Base-by-base conservation (phyloP, 331 rosid species). In the Prunus yedoensis region DNA sequence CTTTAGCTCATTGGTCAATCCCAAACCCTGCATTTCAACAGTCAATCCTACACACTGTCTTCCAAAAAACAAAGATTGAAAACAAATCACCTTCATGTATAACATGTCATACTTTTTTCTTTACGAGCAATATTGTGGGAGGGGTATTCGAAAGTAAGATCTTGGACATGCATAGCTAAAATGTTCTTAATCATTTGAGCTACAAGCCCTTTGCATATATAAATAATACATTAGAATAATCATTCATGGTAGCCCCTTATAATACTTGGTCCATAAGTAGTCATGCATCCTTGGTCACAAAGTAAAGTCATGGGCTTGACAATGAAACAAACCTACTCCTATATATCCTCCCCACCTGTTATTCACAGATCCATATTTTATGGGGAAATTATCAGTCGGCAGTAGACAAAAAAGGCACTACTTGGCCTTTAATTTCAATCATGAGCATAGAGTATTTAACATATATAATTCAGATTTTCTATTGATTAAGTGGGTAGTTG, bases 11-110 rank as follows among this genome's bases (percentile, higher is more conserved):
- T 79, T 51, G 14, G 74, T 71, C 83, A 92, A 74, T 1, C 99
- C 96, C 91, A 84, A 18, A 62, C 83, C 90, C 97, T 94, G 71
- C 84, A 82, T 73, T 14, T n/a, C 16, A 70, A 57, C 68, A 10
- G 43, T 52, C 27, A 67, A 11, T 70, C 12, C 41, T 11, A 35
- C 11, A 28, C 72, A 75, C 50, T 56, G 11, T 3, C 28, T 56
- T 56, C 17, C 46, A 28, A 46, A 73, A 60, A 68, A 18, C 70
- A 27, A 21, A 9, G 23, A 17, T 30, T 25, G 18, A 41, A 73
- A 60, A 12, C 58, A 2, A 14, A 21, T 68, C 25, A 47, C 41
- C 23, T 15, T 13, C 58, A 23, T 23, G 4, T 35, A 35, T 35
- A 35, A 68, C 16, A 47, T 47, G 12, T 47, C 16, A 47, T 35